Evolutionary conservation across 2,329 filamentous ascomycete genomes (phyloP), one percentile per base, ranked within the genome.

Genomic region (Aspergillus transmontanensis): DNA sequence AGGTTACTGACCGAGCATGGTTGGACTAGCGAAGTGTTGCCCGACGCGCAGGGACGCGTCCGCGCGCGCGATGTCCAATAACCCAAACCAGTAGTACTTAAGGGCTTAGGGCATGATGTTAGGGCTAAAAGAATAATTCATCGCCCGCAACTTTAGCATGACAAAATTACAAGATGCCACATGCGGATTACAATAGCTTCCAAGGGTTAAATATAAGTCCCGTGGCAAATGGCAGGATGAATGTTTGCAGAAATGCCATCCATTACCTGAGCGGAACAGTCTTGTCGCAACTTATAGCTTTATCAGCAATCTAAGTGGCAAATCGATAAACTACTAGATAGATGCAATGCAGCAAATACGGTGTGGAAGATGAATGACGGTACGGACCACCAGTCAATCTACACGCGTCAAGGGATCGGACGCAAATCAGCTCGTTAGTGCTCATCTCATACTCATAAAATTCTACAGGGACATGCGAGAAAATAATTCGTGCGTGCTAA

Each of bases 31-130:
- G 56, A 64, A 62, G 65, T 46, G 62, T 68, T 61, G 36, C 41
- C 16, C 58, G 62, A 75, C 71, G 73, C 72, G 72, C 53, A 66
- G 63, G 64, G 66, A 69, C 71, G 71, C 68, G 68, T 67, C 64
- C 67, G 60, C 68, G 61, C 66, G 57, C 57, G 46, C 26, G 16
- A 61, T 59, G 41, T 4, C 11, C 19, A 26, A 70, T 71, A 69
- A 65, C 55, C 74, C 50, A 51, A 70, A 73, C 57, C 3, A 68
- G 73, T 59, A 67, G 58, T 7, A 48, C n/a, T 19, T 2, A 58
- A 71, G 73, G 73, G 68, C 63, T 67, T 71, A 78, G 76, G 76
- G 76, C 71, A 72, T 63, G 69, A 69, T 68, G 69, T 65, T 69
- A 69, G 71, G 48, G 48, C 48, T 28, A 10, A 26, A 36, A 16